These are phyloP conservation scores for Thalia dealbata DNA, from an alignment of 176 grass and related monocot genomes.

Conservation along the genomic window DNA sequence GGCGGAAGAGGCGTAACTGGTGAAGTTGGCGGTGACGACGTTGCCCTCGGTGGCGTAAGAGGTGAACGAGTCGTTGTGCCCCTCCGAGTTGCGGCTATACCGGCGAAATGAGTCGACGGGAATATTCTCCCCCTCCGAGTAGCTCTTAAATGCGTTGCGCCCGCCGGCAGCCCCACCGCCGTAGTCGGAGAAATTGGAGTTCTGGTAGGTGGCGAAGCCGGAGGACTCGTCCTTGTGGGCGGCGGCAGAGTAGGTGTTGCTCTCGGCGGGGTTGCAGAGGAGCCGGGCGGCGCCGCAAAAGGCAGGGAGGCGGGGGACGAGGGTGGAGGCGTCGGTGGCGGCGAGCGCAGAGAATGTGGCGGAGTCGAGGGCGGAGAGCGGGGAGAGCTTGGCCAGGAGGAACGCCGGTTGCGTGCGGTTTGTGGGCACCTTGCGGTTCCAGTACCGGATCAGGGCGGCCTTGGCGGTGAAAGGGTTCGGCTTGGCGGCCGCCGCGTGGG, in stretches of 20 bases:
- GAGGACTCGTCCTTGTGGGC: background rate
- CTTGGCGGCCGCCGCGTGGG: background rate
- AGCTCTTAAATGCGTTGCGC: background rate
- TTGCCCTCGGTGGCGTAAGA: conserved; percentile 5
- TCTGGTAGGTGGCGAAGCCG: conserved; percentile 14
- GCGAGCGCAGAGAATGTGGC: conserved; percentile 15
- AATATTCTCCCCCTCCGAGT: conserved; percentile 5
- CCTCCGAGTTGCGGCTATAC: conserved; percentile 7
- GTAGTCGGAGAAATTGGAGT: conserved; percentile 20
- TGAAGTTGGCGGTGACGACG: conserved; percentile 18
- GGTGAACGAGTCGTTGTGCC: conserved; percentile 7
- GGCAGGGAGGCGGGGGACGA: background rate
- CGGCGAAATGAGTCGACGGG: conserved; percentile 14
- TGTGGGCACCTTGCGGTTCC: conserved; percentile 14
- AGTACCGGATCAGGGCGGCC: conserved; percentile 13
- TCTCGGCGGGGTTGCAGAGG: background rate
- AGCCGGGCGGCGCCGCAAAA: conserved; percentile 3
- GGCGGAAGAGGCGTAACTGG: conserved; percentile 16
- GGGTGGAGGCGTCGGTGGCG: background rate
- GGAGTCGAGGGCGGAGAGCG: conserved; percentile 13
- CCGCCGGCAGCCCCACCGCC: background rate
- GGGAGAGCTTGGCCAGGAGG: conserved; percentile 13
- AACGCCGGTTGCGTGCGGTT: conserved; percentile 1
- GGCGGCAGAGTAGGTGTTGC: conserved; percentile 6
- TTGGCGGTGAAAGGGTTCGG: conserved; percentile 5